Evolutionary conservation across 1,284 basidiomycete species (phyloP), one percentile per base, ranked within the genome.

Genomic region (Athelia psychrophila): DNA sequence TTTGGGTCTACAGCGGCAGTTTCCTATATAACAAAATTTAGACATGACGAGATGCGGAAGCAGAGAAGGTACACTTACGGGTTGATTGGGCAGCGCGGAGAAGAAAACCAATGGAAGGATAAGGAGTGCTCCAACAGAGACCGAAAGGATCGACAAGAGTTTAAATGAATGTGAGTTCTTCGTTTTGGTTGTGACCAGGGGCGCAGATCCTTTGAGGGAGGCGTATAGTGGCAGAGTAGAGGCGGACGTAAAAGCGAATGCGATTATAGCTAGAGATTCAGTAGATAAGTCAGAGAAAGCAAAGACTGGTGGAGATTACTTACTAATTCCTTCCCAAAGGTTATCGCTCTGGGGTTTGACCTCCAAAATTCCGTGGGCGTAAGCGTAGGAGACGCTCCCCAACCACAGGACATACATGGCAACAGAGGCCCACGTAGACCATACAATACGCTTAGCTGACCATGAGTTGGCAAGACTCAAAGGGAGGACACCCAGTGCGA

Each of bases 311-410:
- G 15, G n/a, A 42, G 48, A 48, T 45, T 36, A 79, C 83, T 54
- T 57, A 88, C 87, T 78, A 51, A 81, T 74, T 56, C 79, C 80
- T 59, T 83, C 78, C 83, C 84, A 86, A 33, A 86, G 68, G 30
- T 70, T 60, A 42, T 22, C 38, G 22, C 83, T 81, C 50, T 66
- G 20, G 8, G 68, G 56, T 38, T 69, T 68, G 10, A 63, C 58
- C n/a, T 64, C 64, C 15, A 77, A 67, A 10, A 70, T 65, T 19
- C 77, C 77, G 45, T 74, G 66, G 0, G 72, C 65, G 62, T 83
- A 74, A 19, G 80, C 77, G 56, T 77, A 78, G 16, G 73, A 69
- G 13, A 77, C 71, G 47, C 71, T 78, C 12, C 70, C 64, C 49
- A 87, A 64, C 87, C 86, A 90, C 0, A 71, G 70, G 25, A 80